Base-by-base conservation (phyloP, 2,329 filamentous ascomycete genomes). In the Arthrocladium fulminans region DNA sequence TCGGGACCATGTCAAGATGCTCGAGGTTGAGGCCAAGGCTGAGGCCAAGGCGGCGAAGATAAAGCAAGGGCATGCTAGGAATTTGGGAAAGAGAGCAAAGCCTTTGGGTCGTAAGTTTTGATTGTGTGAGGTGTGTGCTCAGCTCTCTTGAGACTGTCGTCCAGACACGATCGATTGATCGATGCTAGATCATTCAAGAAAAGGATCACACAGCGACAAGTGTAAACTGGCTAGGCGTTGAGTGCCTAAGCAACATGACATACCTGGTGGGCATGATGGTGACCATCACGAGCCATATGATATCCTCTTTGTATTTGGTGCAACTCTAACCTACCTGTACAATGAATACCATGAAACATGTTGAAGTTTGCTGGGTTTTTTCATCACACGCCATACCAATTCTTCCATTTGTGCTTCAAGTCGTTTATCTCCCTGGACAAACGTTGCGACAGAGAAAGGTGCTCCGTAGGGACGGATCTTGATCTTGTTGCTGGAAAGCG, bases 31-130 rank as follows among this genome's bases (percentile, higher is more conserved):
- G 66, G 81, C 81, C 1, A 73, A 72, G 57, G 80, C 83, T 64
- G 79, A 83, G 29, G 19, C 22, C 27, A 34, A 48, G 19, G 20
- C 44, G 35, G 81, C 81, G 1, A 82, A 79, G 73, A 76, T 84
- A 45, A 85, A 86, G 74, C 74, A 82, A 65, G 71, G 73, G 45
- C 77, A 84, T 59, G 82, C 81, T 1, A 73, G 71, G 57, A 76
- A 79, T 59, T 74, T 85, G 24, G 80, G 77, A 4, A 84, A 83
- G 76, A 72, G 80, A 45, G 81, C 79, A n/a, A 80, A 81, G 64
- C 73, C 76, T n/a, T 74, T 85, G 50, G 81, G 82, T 48, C 77
- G 81, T 83, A 71, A 68, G 77, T 79, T 34, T 6, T 42, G 17
- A 10, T 5, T 7, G 2, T 45, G 19, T 10, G 25, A 4, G 19